A percentile compares a stretch with the other conserved stretches of the same genome.
These are phyloP conservation scores for Hortaea werneckii DNA, from an alignment of 2,329 filamentous ascomycete species.

Conservation along the genomic window DNA sequence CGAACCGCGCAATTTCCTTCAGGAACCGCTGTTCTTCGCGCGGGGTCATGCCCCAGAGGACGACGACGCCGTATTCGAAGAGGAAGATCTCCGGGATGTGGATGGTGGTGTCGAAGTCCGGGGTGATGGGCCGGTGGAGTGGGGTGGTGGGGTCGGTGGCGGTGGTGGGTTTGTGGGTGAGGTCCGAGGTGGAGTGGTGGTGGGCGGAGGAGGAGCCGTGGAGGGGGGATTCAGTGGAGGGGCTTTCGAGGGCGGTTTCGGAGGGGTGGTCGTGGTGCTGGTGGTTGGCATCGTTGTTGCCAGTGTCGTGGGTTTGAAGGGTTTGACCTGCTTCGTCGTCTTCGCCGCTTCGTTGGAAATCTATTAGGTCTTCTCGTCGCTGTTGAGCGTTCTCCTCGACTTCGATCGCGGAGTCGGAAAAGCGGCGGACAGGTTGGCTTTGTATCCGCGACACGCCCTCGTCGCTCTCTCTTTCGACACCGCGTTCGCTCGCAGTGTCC, in stretches of 20 bases:
- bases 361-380: constrained; percentile 27
- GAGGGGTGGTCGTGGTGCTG: neutral
- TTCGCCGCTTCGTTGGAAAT: constrained; percentile 15
- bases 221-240: neutral
- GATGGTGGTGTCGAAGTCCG: constrained; percentile 76
- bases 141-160: neutral
- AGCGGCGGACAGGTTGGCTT: constrained; percentile 49
- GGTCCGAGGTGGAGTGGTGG: constrained; percentile 15
- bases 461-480: constrained; percentile 11
- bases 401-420: constrained; percentile 62
- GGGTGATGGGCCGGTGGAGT: constrained; percentile 29
- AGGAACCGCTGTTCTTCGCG: constrained; percentile 82
- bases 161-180: constrained; percentile 2
- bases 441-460: constrained; percentile 21
- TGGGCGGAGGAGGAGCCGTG: neutral
- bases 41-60: constrained; percentile 97
- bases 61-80: constrained; percentile 94
- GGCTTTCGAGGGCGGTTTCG: neutral
- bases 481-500: neutral
- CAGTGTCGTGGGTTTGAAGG: neutral
- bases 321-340: neutral
- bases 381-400: constrained; percentile 42
- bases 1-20: constrained; percentile 89
- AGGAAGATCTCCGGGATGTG: constrained; percentile 92
- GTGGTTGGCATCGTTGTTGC: neutral